phyloP scores from a whole-genome alignment of 208 protist species.

The Vickermania ingenoplastis region DNA sequence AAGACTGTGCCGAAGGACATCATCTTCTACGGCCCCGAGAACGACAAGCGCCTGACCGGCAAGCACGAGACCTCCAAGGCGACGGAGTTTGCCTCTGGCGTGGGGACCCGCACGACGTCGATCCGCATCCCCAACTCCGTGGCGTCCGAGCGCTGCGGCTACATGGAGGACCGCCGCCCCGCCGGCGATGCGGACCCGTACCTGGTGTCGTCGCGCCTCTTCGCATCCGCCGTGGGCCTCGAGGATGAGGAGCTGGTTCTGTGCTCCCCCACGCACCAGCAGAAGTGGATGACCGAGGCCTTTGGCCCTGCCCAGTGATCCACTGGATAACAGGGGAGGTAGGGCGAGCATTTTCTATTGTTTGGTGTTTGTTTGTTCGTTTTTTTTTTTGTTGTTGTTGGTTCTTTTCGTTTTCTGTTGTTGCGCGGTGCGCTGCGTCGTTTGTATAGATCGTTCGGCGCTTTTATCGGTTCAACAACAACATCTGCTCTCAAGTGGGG shows the following conservation, averaged over 20 bases:
- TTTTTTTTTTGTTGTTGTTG: too few relatives aligned
- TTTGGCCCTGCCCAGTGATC: slow-evolving; percentile 19
- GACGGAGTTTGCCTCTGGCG: slow-evolving; percentile 59
- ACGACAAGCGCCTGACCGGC: slow-evolving; percentile 78
- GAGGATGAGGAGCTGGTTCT: too few relatives aligned
- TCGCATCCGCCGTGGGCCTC: slow-evolving; percentile 69
- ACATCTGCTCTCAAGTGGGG: too few relatives aligned
- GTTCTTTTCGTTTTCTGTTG: too few relatives aligned
- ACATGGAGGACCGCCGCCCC: slow-evolving; percentile 96
- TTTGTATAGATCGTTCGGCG: too few relatives aligned
- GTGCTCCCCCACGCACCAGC: slow-evolving; percentile 34
- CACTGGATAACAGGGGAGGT: too few relatives aligned
- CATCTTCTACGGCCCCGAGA: slow-evolving; percentile 78
- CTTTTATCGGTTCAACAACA: too few relatives aligned
- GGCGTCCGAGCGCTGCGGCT: slow-evolving; percentile 85
- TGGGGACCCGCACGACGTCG: slow-evolving; percentile 89
- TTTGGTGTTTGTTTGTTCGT: too few relatives aligned
- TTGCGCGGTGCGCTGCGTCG: too few relatives aligned
- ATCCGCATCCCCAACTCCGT: slow-evolving; percentile 94
- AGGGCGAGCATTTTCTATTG: too few relatives aligned
- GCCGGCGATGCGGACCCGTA: slow-evolving; percentile 96
- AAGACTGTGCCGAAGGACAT: slow-evolving; percentile 74
- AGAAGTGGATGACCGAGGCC: slow-evolving; percentile 58
- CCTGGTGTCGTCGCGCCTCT: slow-evolving; percentile 90
- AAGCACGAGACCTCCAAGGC: slow-evolving; percentile 80